phyloP scores from a whole-genome alignment of 192 early-diverging fungal genomes.

The Entomortierella chlamydospora region DNA sequence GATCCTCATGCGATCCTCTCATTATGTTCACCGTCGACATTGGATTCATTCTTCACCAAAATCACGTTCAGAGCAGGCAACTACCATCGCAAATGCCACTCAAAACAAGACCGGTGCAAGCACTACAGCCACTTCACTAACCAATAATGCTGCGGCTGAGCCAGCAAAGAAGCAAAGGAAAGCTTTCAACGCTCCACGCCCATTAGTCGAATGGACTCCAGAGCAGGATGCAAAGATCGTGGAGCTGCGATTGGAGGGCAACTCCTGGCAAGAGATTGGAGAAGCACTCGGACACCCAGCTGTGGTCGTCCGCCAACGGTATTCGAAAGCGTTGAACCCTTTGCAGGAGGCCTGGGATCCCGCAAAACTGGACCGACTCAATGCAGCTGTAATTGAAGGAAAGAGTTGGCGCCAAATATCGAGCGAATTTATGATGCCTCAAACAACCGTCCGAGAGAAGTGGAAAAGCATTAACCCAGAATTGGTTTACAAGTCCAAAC shows the following conservation, averaged over 20 bases:
- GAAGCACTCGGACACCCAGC: slow-evolving; percentile 1
- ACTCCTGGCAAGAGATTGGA: slow-evolving; percentile 41
- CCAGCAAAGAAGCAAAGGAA: neutral
- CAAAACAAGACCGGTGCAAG: too few relatives aligned
- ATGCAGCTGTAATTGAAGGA: slow-evolving; percentile 13
- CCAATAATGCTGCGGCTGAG: neutral
- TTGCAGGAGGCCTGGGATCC: slow-evolving; percentile 17
- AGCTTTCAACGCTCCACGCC: neutral
- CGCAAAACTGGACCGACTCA: slow-evolving; percentile 8
- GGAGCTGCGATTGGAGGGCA: slow-evolving; percentile 40
- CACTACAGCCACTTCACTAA: neutral
- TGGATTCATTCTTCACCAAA: slow-evolving; percentile 8
- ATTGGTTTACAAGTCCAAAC: neutral
- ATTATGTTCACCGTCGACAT: neutral
- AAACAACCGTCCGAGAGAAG: slow-evolving; percentile 17
- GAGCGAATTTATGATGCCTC: slow-evolving; percentile 11
- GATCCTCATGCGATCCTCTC: neutral
- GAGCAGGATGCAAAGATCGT: slow-evolving; percentile 31
- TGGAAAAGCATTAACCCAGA: slow-evolving; percentile 27
- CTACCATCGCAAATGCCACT: slow-evolving; percentile 8
- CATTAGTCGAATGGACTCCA: slow-evolving; percentile 7
- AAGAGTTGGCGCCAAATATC: slow-evolving; percentile 27
- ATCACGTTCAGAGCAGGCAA: neutral
- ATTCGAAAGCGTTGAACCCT: slow-evolving; percentile 25
- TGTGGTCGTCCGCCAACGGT: slow-evolving; percentile 14